Base-by-base conservation (phyloP, 805 yeast genomes). In the Candida pseudoglaebosa region DNA sequence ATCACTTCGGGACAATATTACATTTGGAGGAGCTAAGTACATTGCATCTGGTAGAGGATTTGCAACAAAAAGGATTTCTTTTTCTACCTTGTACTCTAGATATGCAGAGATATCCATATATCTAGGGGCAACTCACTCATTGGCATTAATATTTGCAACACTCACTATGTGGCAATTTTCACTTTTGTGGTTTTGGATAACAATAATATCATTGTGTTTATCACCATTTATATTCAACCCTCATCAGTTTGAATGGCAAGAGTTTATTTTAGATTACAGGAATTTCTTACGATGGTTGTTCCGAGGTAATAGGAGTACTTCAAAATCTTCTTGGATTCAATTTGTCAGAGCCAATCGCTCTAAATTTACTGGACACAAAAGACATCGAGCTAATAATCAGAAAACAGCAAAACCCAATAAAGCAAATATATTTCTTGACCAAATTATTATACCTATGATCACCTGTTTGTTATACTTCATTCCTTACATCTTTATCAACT, bases 1-100 rank as follows among this genome's bases (percentile, higher is more conserved):
- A 50, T 75, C 96, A 0, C 66, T 91, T 49, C 63, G 78, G 34
- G 77, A 78, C 36, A 93, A 90, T 59, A 69, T 91, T 36, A 73
- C 89, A 1, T 82, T 84, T 63, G 98, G 98, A 3, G 95, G 95
- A 34, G 98, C 98, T 1, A 74, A 80, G 39, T 91, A 91, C 55
- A 84, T 91, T 45, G 81, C 95, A 8, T 88, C 97, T 2, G 98
- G 98, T 2, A 70, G 98, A 63, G 95, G 96, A 1, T 85, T 90
- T 68, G 96, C 98, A 2, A 87, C 88, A 15, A 75, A 89, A 3
- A 75, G 98, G 51, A 62, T 78, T 20, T 78, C 86, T 4, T 91
- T 91, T 59, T 65, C 81, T 14, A 69, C 71, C 3, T 65, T 91
- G 21, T 91, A 83, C 59, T 76, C 95, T 0, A 75, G 84, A 28